Base-by-base conservation (phyloP, 1,284 basidiomycete species). In the Cryptococcus sp. region DNA sequence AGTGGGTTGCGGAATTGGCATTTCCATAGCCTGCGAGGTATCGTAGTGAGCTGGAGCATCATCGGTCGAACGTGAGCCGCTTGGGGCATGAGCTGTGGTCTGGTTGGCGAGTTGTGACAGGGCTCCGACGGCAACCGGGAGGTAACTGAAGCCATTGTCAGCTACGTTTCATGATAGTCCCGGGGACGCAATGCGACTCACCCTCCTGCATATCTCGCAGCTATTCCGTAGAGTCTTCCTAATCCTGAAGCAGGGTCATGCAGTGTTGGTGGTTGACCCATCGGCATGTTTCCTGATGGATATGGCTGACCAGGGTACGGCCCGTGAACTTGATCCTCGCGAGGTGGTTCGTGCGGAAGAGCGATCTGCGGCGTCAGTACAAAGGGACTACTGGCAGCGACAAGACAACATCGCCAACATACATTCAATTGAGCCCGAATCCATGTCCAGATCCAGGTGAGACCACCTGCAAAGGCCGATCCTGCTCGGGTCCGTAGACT, bases 171-270 rank as follows among this genome's bases (percentile, higher is more conserved):
- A 32, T 34, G 7, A 32, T 34, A 37, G 19, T 31, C 10, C 10
- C 22, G 16, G 22, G 39, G 21, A 4, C 39, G 11, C 39, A n/a
- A 45, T 18, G 18, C 28, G 18, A 64, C 72, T 63, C 49, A 70
- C 72, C 61, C 59, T 50, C 61, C 64, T 9, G 72, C 71, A 48
- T 72, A 69, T 28, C 55, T 53, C 9, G 60, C 54, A 2, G 67
- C 43, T 22, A 67, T 57, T 7, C 67, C 61, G 39, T 68, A 72
- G 7, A 69, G 59, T 52, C 68, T 62, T 50, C 69, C 67, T 11
- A 66, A 55, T 1, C 73, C 74, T 2, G 65, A 66, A 16, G 69
- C 72, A 7, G 72, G 74, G 54, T 74, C 70, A 22, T 65, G 60
- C 37, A 74, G 50, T 1, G 69, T 67, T 7, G 72, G 74, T 21